Conservation (phyloP, 2,329 filamentous ascomycete genomes). For the Myriosclerotinia curreyana region DNA sequence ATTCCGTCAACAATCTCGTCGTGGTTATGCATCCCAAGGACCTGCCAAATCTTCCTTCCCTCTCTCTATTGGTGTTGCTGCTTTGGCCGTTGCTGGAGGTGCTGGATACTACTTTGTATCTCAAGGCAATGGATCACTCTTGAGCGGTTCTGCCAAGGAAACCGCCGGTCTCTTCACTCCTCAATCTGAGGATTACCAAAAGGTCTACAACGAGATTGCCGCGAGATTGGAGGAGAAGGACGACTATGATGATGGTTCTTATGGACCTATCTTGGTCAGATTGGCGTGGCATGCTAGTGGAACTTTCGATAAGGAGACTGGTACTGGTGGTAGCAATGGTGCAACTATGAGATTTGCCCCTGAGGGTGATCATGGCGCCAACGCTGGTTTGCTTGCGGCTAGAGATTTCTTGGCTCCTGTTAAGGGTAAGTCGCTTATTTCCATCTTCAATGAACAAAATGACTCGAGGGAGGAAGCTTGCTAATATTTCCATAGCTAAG, state of each 20-base stretch:
- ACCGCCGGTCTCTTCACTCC: slow-evolving; percentile 62
- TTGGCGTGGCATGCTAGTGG: slow-evolving; percentile 93
- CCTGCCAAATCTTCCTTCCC: slow-evolving; percentile 56
- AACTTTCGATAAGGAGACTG: slow-evolving; percentile 84
- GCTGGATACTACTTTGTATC: slow-evolving; percentile 66
- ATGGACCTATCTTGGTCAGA: slow-evolving; percentile 84
- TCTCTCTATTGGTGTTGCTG: slow-evolving; percentile 57
- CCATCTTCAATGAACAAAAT: neutral
- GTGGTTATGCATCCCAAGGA: slow-evolving; percentile 71
- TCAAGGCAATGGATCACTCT: slow-evolving; percentile 47
- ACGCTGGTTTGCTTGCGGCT: slow-evolving; percentile 81
- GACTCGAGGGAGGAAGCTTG: neutral
- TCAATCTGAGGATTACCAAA: slow-evolving; percentile 85
- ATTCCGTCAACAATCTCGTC: slow-evolving; percentile 71
- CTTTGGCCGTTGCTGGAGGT: slow-evolving; percentile 58
- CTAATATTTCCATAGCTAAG: slow-evolving; percentile 50
- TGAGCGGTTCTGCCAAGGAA: slow-evolving; percentile 41
- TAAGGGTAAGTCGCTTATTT: slow-evolving; percentile 58
- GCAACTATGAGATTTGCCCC: slow-evolving; percentile 95
- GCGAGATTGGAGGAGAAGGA: slow-evolving; percentile 78
- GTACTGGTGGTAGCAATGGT: slow-evolving; percentile 90
- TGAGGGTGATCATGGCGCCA: slow-evolving; percentile 87
- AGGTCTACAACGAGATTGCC: slow-evolving; percentile 88
- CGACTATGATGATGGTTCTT: slow-evolving; percentile 95
- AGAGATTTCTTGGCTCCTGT: slow-evolving; percentile 92